phyloP scores from a whole-genome alignment of 1,284 basidiomycete genomes.

The Tilletia setariae region DNA sequence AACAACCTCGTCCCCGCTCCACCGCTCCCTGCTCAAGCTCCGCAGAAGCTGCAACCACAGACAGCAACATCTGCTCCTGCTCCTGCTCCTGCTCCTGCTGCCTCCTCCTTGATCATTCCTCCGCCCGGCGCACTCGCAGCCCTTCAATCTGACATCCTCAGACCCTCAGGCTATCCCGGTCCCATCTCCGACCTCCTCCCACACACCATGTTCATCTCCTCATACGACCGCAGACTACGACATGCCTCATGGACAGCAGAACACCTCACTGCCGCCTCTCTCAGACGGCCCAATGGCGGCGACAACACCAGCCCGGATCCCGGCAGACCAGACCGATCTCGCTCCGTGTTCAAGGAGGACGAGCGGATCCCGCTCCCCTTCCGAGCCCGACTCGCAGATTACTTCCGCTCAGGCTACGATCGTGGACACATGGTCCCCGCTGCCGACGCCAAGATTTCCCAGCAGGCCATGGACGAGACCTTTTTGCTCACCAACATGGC shows the following conservation, averaged over 20 bases:
- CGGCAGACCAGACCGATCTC: conserved; percentile 64
- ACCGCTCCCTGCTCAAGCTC: not conserved
- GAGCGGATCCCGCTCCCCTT: conserved; percentile 72
- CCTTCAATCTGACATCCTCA: conserved; percentile 21
- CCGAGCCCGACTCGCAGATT: conserved; percentile 71
- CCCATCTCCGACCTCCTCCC: conserved; percentile 77
- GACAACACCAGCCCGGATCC: conserved; percentile 54
- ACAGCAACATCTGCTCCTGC: conserved; percentile 14
- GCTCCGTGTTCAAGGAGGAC: conserved; percentile 82
- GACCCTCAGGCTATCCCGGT: conserved; percentile 59
- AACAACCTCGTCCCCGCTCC: not conserved
- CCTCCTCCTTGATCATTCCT: conserved; percentile 20
- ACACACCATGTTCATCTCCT: conserved; percentile 77
- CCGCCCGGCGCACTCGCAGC: conserved; percentile 21
- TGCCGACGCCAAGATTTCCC: conserved; percentile 88
- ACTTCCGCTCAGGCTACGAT: conserved; percentile 91
- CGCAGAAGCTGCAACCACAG: not conserved
- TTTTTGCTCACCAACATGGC: conserved; percentile 94
- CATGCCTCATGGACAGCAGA: conserved; percentile 97
- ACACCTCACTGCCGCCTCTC: conserved; percentile 72
- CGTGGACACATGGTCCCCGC: conserved; percentile 95
- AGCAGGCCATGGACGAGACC: conserved; percentile 95
- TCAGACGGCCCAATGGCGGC: conserved; percentile 21
- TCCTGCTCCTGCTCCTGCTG: conserved; percentile 8
- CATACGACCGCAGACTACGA: conserved; percentile 81